Base-by-base conservation (phyloP, 306 rosid genomes). In the Glycine tomentella region DNA sequence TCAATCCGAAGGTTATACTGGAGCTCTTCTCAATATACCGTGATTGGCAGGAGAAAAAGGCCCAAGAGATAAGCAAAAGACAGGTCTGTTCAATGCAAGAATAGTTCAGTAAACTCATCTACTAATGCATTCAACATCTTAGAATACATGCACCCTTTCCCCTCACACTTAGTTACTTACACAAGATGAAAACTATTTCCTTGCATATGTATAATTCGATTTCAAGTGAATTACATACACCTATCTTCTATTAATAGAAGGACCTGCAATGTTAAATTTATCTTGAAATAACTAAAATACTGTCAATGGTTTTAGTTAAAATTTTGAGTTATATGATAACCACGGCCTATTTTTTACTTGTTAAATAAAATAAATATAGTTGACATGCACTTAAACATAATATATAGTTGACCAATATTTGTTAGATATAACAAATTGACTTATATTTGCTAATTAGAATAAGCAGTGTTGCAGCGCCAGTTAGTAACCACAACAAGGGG, bases 1-100 rank as follows among this genome's bases (percentile, higher is more conserved):
- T 92, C 83, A 79, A 95, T 93, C 97, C 99, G 0, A 91, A 89
- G 83, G 92, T 93, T 80, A 68, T 95, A 16, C 50, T 87, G 86
- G 99, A 93, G 82, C 96, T 95, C 84, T 96, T 96, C 87, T 90
- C 97, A 15, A 85, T 90, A 82, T 90, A 96, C 84, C 89, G 87
- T 25, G 95, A 85, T 31, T 91, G 95, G 94, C 97, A 91, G 83
- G 98, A 91, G 71, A 87, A 85, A 46, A 93, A 84, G 74, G 87
- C 87, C 77, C 86, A 87, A 56, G 88, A 74, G 74, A 93, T 93
- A 62, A 90, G 88, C 92, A 85, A 82, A 75, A 88, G 86, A 31
- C 98, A 96, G 99, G 99, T 96, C 59, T 86, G 84, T 74, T 77
- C 61, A 56, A 69, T 58, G 13, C 49, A 78, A 44, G 2, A 74